These are phyloP conservation scores for Pachyrhizus erosus DNA, from an alignment of 306 rosid species.

Conservation along the genomic window DNA sequence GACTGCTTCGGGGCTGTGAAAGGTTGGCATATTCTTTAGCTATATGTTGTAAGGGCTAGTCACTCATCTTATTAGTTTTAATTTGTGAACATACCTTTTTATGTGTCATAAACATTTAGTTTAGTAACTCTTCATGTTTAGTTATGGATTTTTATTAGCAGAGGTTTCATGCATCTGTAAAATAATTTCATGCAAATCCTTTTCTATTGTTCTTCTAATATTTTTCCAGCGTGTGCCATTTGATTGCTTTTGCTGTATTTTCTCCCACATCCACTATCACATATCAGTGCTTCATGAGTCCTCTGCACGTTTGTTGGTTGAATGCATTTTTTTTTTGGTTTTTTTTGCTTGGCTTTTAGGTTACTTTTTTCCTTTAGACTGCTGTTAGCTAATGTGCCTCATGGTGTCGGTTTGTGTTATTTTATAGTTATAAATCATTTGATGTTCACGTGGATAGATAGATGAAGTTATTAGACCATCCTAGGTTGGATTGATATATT, in stretches of 20 bases:
- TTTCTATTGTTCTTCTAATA: not conserved
- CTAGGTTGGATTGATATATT: not conserved
- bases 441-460: not conserved
- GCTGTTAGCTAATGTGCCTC: not conserved
- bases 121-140: slow-evolving; percentile 30
- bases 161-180: slow-evolving; percentile 57
- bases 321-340: not conserved
- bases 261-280: not conserved
- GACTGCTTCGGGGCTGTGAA: slow-evolving; percentile 46
- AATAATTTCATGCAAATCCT: slow-evolving; percentile 45
- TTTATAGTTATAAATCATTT: not conserved
- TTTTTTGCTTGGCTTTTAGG: not conserved
- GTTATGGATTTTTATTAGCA: slow-evolving; percentile 46
- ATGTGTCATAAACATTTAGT: slow-evolving; percentile 48
- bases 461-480: not conserved
- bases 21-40: slow-evolving; percentile 53
- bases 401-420: not conserved
- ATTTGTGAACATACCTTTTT: slow-evolving; percentile 42
- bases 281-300: not conserved
- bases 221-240: not conserved
- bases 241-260: slow-evolving; percentile 15
- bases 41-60: slow-evolving; percentile 49
- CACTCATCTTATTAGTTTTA: slow-evolving; percentile 18
- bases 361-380: not conserved
- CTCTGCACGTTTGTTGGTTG: not conserved